These are phyloP conservation scores for Mycocentrospora acerina DNA, from an alignment of 2,329 filamentous ascomycete species.

Conservation along the genomic window DNA sequence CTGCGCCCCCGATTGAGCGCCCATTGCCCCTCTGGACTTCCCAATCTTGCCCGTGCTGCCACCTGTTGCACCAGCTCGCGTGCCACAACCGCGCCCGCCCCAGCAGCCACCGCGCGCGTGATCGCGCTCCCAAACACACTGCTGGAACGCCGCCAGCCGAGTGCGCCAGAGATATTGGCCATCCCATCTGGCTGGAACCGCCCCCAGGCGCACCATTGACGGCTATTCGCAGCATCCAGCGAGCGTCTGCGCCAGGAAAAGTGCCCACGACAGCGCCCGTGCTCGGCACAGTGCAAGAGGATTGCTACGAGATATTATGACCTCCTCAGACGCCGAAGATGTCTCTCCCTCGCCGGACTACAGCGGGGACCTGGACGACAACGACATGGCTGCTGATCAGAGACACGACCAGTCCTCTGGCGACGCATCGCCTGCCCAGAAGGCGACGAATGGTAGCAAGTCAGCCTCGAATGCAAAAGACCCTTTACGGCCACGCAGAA, in stretches of 20 bases:
- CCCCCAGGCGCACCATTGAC: constrained; percentile 39
- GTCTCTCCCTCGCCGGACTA: constrained; percentile 51
- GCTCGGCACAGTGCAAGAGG: constrained; percentile 27
- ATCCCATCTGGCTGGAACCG: constrained; percentile 37
- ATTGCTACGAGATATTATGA: constrained; percentile 46
- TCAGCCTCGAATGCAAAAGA: constrained; percentile 70
- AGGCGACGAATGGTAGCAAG: constrained; percentile 37
- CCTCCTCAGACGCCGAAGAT: constrained; percentile 50
- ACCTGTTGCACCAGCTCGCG: constrained; percentile 30
- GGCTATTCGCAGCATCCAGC: constrained; percentile 44
- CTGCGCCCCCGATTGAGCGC: constrained; percentile 41
- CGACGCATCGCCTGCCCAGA: constrained; percentile 36
- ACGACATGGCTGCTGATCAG: constrained; percentile 49
- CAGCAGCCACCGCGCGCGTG: constrained; percentile 44
- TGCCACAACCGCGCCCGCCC: constrained; percentile 40
- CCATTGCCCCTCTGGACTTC: constrained; percentile 15
- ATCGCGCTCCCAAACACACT: constrained; percentile 44
- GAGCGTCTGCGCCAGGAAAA: constrained; percentile 43
- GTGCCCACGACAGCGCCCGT: constrained; percentile 40
- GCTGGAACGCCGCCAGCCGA: constrained; percentile 41
- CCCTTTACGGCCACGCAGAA: constrained; percentile 81
- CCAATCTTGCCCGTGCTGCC: constrained; percentile 19
- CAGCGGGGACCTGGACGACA: constrained; percentile 42
- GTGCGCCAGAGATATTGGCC: constrained; percentile 38
- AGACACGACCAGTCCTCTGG: constrained; percentile 41